Evolutionary conservation across 169 alveolate genomes (phyloP).

Genomic region (Eimeria falciformis): DNA sequence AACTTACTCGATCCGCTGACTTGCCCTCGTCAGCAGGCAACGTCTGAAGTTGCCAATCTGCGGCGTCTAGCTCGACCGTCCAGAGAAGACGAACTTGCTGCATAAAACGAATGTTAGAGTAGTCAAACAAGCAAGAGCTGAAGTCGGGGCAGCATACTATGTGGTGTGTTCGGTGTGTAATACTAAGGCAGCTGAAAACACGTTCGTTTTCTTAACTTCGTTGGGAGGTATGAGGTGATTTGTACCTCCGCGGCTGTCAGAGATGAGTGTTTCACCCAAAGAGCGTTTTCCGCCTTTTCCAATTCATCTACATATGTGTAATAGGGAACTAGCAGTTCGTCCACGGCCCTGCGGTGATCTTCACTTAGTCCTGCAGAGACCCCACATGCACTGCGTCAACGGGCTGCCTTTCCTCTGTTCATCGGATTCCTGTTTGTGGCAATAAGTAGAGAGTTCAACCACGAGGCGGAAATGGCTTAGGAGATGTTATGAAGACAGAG

Average conservation of each 20-base stretch:
- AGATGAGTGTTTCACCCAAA: neutral
- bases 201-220: too few species aligned
- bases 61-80: constrained; percentile 4
- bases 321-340: constrained; percentile 10
- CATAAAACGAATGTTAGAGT: neutral
- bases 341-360: constrained; percentile 15
- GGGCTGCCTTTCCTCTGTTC: too few species aligned
- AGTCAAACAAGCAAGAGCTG: neutral
- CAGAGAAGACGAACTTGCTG: neutral
- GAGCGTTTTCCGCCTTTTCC: neutral
- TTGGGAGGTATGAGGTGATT: too few species aligned
- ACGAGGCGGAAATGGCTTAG: too few species aligned
- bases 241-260: neutral
- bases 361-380: neutral
- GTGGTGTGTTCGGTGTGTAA: too few species aligned
- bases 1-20: neutral
- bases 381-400: too few species aligned
- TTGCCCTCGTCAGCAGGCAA: neutral
- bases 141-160: neutral
- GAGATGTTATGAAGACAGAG: too few species aligned
- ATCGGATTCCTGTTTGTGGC: too few species aligned
- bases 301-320: neutral
- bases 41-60: constrained; percentile 8
- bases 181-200: too few species aligned
- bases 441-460: too few species aligned